Evolutionary conservation across 2,329 filamentous ascomycete genomes (phyloP).

Genomic region (Colletotrichum sp.): DNA sequence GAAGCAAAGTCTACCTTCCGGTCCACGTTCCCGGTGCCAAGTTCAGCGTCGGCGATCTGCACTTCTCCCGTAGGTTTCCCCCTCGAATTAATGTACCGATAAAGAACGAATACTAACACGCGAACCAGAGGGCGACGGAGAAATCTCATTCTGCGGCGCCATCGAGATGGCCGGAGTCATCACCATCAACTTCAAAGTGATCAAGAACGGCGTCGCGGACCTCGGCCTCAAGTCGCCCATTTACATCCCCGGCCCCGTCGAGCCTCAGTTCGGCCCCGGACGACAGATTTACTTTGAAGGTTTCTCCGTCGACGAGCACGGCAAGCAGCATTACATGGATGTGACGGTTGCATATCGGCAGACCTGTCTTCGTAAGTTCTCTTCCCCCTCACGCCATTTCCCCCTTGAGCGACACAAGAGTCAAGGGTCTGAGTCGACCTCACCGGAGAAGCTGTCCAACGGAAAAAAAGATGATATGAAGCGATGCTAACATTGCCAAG

Average conservation of each 20-base stretch:
- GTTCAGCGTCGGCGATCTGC: conserved; percentile 87
- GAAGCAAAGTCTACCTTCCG: conserved; percentile 84
- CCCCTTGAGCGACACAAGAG: not conserved
- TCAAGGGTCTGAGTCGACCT: not conserved
- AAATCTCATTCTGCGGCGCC: conserved; percentile 87
- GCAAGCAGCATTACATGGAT: conserved; percentile 90
- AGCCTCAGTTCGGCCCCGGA: conserved; percentile 85
- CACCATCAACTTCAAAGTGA: conserved; percentile 86
- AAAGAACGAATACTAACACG: not conserved
- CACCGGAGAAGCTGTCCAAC: not conserved
- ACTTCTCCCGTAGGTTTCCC: conserved; percentile 69
- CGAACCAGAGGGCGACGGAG: conserved; percentile 76
- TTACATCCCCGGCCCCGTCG: conserved; percentile 85
- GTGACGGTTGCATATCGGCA: conserved; percentile 87
- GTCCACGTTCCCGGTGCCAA: conserved; percentile 88
- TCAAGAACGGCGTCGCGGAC: conserved; percentile 79
- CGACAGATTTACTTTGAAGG: conserved; percentile 87
- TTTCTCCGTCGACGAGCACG: conserved; percentile 86
- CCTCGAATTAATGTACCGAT: too few relatives aligned
- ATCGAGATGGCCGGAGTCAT: conserved; percentile 96
- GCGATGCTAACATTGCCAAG: conserved; percentile 24
- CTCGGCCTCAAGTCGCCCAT: conserved; percentile 83
- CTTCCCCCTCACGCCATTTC: not conserved
- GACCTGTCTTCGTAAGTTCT: conserved; percentile 66
- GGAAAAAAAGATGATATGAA: not conserved